phyloP scores from a whole-genome alignment of 2,329 filamentous ascomycete species.

The Ophiocordyceps camponoti-saundersi region DNA sequence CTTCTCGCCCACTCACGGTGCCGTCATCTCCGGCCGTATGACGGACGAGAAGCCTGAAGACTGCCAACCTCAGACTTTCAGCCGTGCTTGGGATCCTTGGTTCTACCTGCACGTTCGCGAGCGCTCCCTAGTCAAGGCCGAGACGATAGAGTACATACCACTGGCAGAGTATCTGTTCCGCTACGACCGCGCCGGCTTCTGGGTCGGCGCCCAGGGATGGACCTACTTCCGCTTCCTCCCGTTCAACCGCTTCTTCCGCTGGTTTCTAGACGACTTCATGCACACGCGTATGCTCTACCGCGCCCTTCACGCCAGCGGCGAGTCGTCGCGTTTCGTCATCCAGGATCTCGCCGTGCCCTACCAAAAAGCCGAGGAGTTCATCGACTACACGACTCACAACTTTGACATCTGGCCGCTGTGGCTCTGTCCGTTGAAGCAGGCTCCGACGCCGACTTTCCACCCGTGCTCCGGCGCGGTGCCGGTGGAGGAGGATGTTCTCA shows the following conservation, averaged over 20 bases:
- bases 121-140: constrained; percentile 14
- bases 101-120: constrained; percentile 55
- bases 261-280: constrained; percentile 55
- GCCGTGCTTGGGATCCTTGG: constrained; percentile 50
- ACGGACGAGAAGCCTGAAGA: constrained; percentile 31
- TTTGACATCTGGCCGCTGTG: constrained; percentile 43
- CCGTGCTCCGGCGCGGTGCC: constrained; percentile 21
- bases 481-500: constrained; percentile 28
- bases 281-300: constrained; percentile 62
- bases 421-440: constrained; percentile 37
- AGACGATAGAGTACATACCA: constrained; percentile 39
- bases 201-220: constrained; percentile 51
- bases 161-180: constrained; percentile 60
- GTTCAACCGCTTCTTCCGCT: constrained; percentile 47
- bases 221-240: constrained; percentile 48
- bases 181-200: constrained; percentile 61
- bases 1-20: constrained; percentile 42
- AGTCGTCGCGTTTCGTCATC: constrained; percentile 47
- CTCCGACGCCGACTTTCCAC: constrained; percentile 34
- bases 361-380: constrained; percentile 29
- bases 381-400: constrained; percentile 33
- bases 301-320: constrained; percentile 50
- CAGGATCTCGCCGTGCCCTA: constrained; percentile 49
- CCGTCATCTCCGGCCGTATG: constrained; percentile 48
- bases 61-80: constrained; percentile 33